Evolutionary conservation across 192 early-diverging fungal species (phyloP), one percentile per base, ranked within the genome.

Genomic region (Backusella tarrabulga): DNA sequence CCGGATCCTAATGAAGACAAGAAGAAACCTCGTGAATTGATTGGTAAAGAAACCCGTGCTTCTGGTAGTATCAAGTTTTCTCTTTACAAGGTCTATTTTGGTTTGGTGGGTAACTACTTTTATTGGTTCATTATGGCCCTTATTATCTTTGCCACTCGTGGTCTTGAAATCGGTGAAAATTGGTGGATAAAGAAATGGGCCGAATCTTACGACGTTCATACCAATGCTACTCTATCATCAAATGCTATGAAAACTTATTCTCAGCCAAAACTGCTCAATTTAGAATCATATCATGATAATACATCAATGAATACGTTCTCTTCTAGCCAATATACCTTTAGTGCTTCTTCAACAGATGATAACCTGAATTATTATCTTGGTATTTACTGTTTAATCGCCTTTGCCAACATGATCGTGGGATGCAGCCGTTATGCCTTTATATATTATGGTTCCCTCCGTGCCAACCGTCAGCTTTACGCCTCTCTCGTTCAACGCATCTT

Each of bases 1-100:
- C 41, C 1, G 11, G 35, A 36, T 4, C 19, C 2, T 14, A 50
- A 9, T n/a, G 32, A 60, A 34, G 17, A 38, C 35, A 73, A 71
- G 46, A 83, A 77, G 36, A 72, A 79, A 26, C 77, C 83, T 21
- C 81, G 82, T 40, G 78, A 72, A 19, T 81, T 88, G 6, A 80
- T 88, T 21, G 85, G 85, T 40, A 83, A 88, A 68, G 87, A 88
- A 79, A 81, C 76, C 21, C 87, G 87, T 34, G 92, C 91, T 12
- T 87, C 87, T n/a, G 98, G 98, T 23, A 89, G 88, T 36, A 95
- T 99, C 73, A 91, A 89, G 52, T 75, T 85, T 0, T 34, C 84
- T 38, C 88, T 99, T 14, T 99, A 97, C 87, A 73, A 88, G 3
- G 84, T 89, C 32, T 99, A 98, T 80, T 73, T 93, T 75, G 83